Base-by-base conservation (phyloP, 768 basidiomycete genomes). In the Pisolithus sp. region DNA sequence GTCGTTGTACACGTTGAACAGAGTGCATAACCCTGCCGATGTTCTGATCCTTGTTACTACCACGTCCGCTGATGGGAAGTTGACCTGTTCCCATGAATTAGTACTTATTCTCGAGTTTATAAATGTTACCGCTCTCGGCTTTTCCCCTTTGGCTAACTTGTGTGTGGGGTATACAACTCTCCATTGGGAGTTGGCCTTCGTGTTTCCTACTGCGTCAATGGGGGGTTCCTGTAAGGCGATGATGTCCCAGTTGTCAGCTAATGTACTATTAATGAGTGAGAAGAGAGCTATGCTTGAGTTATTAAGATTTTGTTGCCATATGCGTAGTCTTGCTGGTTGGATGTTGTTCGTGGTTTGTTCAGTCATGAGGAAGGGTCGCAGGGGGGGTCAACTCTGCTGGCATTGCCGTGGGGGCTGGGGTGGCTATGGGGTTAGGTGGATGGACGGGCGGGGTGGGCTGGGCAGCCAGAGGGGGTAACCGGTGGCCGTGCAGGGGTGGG, bases 1-100 rank as follows among this genome's bases (percentile, higher is more conserved):
- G 58, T 71, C 62, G 31, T 69, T 70, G 59, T 76, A 76, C 3
- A 74, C 55, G 58, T 74, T 75, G 63, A 72, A 59, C 0, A 75
- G 60, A 9, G 53, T 23, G 34, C 72, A 4, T 4, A n/a, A 49
- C 0, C 61, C 59, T 2, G 46, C 41, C 8, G 10, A 23, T 3
- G 58, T 61, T 2, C 9, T 24, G 5, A 72, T n/a, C 7, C 61
- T 50, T 15, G 71, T 50, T 2, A 58, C 69, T 0, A 62, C 64
- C 20, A 72, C 53, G 59, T 74, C 54, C 51, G 59, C n/a, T 38
- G 51, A 51, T 39, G 41, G 51, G 66, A 68, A 9, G n/a, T 52
- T 39, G 20, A 68, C 24, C n/a, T 53, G 53, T 18, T 46, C 44
- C 67, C 68, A 70, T 4, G 49, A 18, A 28, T 56, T 56, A 2